phyloP scores from a whole-genome alignment of 208 protist genomes.

The Trypanosoma boissoni region DNA sequence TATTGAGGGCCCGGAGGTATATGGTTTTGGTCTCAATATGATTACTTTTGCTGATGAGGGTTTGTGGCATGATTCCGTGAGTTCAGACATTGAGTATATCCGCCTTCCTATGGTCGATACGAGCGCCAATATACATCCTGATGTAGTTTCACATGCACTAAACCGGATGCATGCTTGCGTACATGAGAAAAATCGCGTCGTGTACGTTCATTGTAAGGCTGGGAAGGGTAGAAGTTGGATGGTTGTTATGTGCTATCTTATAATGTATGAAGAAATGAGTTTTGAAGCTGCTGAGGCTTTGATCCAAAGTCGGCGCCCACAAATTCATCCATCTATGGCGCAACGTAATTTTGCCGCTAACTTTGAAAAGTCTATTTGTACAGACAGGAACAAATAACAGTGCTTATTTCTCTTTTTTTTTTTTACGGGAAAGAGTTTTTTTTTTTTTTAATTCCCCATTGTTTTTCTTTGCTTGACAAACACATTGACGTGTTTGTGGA shows the following conservation, averaged over 20 bases:
- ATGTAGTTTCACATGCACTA: slow-evolving; percentile 50
- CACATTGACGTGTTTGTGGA: too few species aligned
- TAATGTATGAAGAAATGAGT: slow-evolving; percentile 53
- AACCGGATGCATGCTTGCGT: slow-evolving; percentile 59
- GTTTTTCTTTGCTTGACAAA: too few species aligned
- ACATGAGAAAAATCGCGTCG: slow-evolving; percentile 25
- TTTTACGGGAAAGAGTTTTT: too few species aligned
- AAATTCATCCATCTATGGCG: slow-evolving; percentile 68
- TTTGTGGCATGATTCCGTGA: slow-evolving; percentile 50
- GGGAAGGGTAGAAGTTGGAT: slow-evolving; percentile 90
- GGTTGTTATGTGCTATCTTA: slow-evolving; percentile 86
- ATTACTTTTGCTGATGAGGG: slow-evolving; percentile 78
- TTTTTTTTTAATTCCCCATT: too few species aligned
- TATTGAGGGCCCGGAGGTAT: slow-evolving; percentile 69
- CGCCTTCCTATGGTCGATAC: slow-evolving; percentile 73
- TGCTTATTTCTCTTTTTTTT: too few species aligned
- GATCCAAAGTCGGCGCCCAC: slow-evolving; percentile 39
- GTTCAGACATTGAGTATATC: slow-evolving; percentile 48
- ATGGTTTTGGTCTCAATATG: slow-evolving; percentile 75
- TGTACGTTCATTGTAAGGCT: slow-evolving; percentile 91
- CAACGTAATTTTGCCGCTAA: slow-evolving; percentile 57
- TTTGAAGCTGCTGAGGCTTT: slow-evolving; percentile 49
- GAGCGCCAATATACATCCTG: slow-evolving; percentile 46
- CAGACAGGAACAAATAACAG: too few species aligned
- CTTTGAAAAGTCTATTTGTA: slow-evolving; percentile 33